Conservation (phyloP, 768 basidiomycete genomes). For the Ephemerocybe angulata region DNA sequence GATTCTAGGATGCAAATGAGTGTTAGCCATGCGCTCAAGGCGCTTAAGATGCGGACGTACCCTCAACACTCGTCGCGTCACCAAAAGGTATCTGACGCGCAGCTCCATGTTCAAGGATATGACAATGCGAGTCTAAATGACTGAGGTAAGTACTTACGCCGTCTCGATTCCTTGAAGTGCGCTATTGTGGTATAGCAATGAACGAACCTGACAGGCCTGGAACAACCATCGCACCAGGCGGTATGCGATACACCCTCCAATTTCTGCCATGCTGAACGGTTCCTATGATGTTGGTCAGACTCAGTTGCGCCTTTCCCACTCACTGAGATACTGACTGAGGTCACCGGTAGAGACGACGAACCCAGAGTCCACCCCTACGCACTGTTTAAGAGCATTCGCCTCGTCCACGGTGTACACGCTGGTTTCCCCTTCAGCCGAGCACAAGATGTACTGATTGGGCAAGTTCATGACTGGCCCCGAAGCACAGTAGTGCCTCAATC, state of each 20-base stretch:
- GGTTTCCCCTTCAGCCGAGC: background rate
- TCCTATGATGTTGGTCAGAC: background rate
- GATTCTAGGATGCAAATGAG: conserved; percentile 41
- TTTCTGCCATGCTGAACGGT: background rate
- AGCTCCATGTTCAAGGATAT: conserved; percentile 77
- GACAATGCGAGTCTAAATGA: conserved; percentile 68
- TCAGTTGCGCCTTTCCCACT: background rate
- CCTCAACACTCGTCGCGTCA: conserved; percentile 54
- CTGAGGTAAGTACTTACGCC: no score
- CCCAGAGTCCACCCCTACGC: background rate
- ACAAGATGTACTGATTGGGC: background rate
- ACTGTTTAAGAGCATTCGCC: background rate
- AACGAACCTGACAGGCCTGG: background rate
- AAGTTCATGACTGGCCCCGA: no score
- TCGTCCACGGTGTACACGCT: background rate
- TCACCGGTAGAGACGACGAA: background rate
- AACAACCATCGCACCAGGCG: no score
- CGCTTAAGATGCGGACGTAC: conserved; percentile 26
- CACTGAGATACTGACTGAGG: background rate
- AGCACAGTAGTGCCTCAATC: no score
- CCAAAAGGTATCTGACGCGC: conserved; percentile 60
- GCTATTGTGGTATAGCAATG: no score
- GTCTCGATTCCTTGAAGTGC: background rate
- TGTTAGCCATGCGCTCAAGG: background rate
- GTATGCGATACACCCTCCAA: no score